A percentile compares a stretch with the other conserved stretches of the same genome.
phyloP scores from a whole-genome alignment of 2,329 filamentous ascomycete species.

The Leptographium flavum region DNA sequence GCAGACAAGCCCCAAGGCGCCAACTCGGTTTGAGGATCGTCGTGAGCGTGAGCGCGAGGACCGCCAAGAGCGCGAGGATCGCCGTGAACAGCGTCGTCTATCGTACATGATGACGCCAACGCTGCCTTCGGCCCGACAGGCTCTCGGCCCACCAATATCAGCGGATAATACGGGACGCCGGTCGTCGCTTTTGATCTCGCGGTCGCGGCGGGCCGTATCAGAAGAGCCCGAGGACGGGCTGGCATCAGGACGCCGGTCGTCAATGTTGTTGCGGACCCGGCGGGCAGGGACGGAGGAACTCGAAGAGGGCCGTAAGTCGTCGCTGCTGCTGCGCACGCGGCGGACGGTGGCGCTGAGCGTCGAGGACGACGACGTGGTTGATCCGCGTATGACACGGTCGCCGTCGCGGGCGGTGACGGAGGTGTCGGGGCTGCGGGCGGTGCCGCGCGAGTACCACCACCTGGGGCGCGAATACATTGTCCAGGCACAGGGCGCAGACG shows the following conservation, averaged over 20 bases:
- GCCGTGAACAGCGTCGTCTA: slow-evolving; percentile 27
- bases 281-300: slow-evolving; percentile 35
- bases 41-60: neutral
- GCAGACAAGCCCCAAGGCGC: neutral
- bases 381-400: slow-evolving; percentile 22
- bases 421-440: slow-evolving; percentile 23
- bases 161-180: slow-evolving; percentile 31
- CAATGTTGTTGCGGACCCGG: slow-evolving; percentile 14
- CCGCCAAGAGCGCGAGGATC: slow-evolving; percentile 4
- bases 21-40: neutral
- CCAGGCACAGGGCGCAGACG: neutral
- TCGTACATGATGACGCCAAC: slow-evolving; percentile 23
- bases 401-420: slow-evolving; percentile 47
- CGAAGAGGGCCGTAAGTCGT: slow-evolving; percentile 33
- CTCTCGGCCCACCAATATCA: slow-evolving; percentile 24
- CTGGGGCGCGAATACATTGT: neutral
- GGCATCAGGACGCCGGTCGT: slow-evolving; percentile 28
- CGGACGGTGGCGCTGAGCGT: slow-evolving; percentile 25
- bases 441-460: slow-evolving; percentile 21
- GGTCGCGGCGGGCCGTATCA: slow-evolving; percentile 31
- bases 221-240: slow-evolving; percentile 28
- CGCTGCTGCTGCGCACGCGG: slow-evolving; percentile 28
- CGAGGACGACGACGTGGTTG: slow-evolving; percentile 31
- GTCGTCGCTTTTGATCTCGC: slow-evolving; percentile 31
- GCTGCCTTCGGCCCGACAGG: slow-evolving; percentile 29